Conservation (phyloP, 495 filamentous ascomycete species). For the Penicillium simplicissimum region DNA sequence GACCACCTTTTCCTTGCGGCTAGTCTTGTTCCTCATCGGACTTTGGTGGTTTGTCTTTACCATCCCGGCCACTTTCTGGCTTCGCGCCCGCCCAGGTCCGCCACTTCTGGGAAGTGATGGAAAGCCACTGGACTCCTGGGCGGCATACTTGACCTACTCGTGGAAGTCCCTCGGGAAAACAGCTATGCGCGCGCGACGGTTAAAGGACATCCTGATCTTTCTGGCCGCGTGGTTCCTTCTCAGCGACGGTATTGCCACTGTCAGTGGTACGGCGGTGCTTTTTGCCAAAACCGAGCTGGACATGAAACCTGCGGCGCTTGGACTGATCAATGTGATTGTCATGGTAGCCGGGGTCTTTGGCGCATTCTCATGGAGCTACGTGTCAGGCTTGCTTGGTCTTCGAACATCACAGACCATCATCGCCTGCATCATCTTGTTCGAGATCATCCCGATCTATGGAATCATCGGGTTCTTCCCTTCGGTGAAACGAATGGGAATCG, state of each 20-base stretch:
- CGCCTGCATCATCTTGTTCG: conserved; percentile 84
- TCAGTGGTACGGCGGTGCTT: conserved; percentile 90
- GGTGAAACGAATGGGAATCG: conserved; percentile 72
- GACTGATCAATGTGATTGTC: conserved; percentile 88
- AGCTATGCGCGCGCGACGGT: conserved; percentile 69
- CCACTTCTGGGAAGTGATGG: conserved; percentile 54
- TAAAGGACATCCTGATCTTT: conserved; percentile 87
- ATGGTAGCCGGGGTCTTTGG: conserved; percentile 81
- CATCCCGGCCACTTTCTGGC: conserved; percentile 83
- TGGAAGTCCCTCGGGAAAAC: conserved; percentile 87
- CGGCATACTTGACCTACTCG: conserved; percentile 70
- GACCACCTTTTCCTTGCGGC: conserved; percentile 73
- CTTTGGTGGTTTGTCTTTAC: conserved; percentile 96
- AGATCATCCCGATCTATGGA: conserved; percentile 89
- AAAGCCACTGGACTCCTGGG: conserved; percentile 48
- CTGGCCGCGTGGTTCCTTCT: conserved; percentile 92
- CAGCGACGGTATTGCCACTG: conserved; percentile 90
- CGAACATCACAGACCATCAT: conserved; percentile 84
- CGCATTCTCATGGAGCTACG: conserved; percentile 83
- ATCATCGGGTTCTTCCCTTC: conserved; percentile 86
- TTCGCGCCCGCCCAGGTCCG: conserved; percentile 88
- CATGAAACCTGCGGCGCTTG: conserved; percentile 87
- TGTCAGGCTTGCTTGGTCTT: conserved; percentile 66
- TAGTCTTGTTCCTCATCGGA: conserved; percentile 84
- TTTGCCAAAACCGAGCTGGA: conserved; percentile 92